Evolutionary conservation across 2,329 filamentous ascomycete species (phyloP), one percentile per base, ranked within the genome.

Genomic region (Hymenoscyphus occultus): DNA sequence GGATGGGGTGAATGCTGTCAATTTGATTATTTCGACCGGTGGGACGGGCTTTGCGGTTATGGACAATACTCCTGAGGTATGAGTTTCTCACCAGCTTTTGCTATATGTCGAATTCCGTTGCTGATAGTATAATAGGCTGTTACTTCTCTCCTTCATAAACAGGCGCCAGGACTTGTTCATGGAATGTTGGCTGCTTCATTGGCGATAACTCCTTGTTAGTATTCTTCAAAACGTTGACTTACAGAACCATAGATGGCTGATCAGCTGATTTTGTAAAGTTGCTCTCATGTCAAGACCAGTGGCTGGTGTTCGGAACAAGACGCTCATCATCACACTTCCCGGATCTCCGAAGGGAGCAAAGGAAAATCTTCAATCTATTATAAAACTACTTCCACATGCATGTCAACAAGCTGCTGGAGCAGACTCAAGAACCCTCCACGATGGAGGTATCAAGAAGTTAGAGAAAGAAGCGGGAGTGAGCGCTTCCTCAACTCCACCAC

Each of bases 251-350:
- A 39, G 59, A 13, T 35, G 32, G 19, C 32, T 48, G 60, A 35
- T 63, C 42, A 65, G 59, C 70, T 77, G 64, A 77, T 59, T 64
- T 59, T 9, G 19, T 31, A 61, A 64, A 96, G 93, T 99, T 79
- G 95, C 95, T 56, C 89, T 97, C 81, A 99, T 99, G 95, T 91
- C 95, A 61, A 86, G 95, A 57, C 95, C 95, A 4, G 91, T 96
- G 13, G 95, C 95, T 28, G 95, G 95, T 2, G 88, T 96, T 2
- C 84, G 95, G 39, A 89, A 94, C 68, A 87, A 87, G 66, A 89
- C 92, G 0, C 78, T 99, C 61, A 90, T 99, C 31, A 79, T 97
- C 67, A 99, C 95, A 0, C 81, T 99, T 3, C 95, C 95, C 0
- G 95, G 95, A 1, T 98, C 94, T 0, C 95, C 95, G 0, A 98